Evolutionary conservation across 2,329 filamentous ascomycete genomes (phyloP).

Genomic region (Grosmannia huntii): DNA sequence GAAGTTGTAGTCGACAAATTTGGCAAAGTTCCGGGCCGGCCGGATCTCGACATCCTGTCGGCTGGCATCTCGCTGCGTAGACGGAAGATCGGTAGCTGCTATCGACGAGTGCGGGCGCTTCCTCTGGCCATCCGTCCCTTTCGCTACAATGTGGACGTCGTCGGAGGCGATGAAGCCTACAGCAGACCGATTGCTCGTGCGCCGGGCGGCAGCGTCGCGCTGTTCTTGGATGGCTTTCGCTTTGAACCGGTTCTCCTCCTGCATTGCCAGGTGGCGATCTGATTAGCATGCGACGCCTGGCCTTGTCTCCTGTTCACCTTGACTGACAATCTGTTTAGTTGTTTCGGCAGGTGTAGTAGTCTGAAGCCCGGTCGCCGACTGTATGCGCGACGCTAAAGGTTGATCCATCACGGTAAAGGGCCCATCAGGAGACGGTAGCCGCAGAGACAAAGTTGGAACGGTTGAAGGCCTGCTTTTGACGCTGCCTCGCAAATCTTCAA

Average conservation of each 20-base stretch:
- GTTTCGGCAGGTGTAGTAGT: not conserved
- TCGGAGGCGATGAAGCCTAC: slow-evolving; percentile 62
- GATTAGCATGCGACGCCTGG: not conserved
- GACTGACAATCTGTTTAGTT: not conserved
- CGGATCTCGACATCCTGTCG: slow-evolving; percentile 38
- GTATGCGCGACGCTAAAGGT: not conserved
- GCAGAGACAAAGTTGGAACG: not conserved
- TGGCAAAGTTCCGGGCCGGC: slow-evolving; percentile 77
- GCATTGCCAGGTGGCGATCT: not conserved
- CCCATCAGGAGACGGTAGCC: no score
- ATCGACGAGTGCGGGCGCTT: slow-evolving; percentile 63
- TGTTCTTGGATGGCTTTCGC: slow-evolving; percentile 77
- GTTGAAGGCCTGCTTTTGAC: not conserved
- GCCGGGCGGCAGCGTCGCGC: slow-evolving; percentile 45
- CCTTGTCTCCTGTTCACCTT: not conserved
- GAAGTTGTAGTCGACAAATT: slow-evolving; percentile 96
- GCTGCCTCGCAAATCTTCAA: not conserved
- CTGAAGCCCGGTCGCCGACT: not conserved
- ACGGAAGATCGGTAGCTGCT: slow-evolving; percentile 35
- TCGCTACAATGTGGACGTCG: slow-evolving; percentile 41
- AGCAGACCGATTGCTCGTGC: slow-evolving; percentile 31
- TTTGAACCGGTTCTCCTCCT: slow-evolving; percentile 80
- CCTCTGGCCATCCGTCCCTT: slow-evolving; percentile 18
- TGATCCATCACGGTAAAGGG: not conserved
- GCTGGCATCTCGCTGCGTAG: slow-evolving; percentile 55